Evolutionary conservation across 176 grass and related monocot species (phyloP).

Genomic region (Oryza glaberrima): DNA sequence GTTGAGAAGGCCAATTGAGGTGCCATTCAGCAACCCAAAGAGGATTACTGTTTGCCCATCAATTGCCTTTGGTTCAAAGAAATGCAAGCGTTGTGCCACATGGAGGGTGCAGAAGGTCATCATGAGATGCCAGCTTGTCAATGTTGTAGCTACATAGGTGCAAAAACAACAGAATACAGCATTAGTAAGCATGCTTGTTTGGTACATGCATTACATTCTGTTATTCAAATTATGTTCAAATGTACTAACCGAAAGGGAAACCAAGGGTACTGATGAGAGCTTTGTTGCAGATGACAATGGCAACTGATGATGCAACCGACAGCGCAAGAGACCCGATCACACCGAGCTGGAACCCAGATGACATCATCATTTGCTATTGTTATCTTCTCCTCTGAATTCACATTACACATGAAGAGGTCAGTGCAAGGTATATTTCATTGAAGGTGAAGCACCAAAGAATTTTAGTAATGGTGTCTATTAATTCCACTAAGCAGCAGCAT

Average conservation of each 20-base stretch:
- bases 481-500: conserved; percentile 11
- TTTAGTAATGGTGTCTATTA: background rate
- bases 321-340: conserved; percentile 88
- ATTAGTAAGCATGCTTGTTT: conserved; percentile 34
- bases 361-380: conserved; percentile 55
- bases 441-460: background rate
- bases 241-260: conserved; percentile 87
- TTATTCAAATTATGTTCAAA: conserved; percentile 30
- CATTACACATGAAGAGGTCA: conserved; percentile 41
- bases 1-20: conserved; percentile 93
- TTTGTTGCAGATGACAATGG: conserved; percentile 99
- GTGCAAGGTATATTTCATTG: conserved; percentile 32
- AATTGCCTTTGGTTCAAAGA: conserved; percentile 91
- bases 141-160: conserved; percentile 78
- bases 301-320: conserved; percentile 89
- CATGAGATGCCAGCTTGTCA: conserved; percentile 99
- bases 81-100: conserved; percentile 79
- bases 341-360: conserved; percentile 72
- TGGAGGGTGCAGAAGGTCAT: conserved; percentile 97
- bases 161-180: conserved; percentile 29
- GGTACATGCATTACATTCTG: conserved; percentile 19
- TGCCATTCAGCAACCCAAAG: conserved; percentile 93
- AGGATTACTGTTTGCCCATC: conserved; percentile 90
- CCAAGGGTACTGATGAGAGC: conserved; percentile 95
- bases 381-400: conserved; percentile 51